Evolutionary conservation across 2,329 filamentous ascomycete species (phyloP).

Genomic region (Cladobotryum protrusum): DNA sequence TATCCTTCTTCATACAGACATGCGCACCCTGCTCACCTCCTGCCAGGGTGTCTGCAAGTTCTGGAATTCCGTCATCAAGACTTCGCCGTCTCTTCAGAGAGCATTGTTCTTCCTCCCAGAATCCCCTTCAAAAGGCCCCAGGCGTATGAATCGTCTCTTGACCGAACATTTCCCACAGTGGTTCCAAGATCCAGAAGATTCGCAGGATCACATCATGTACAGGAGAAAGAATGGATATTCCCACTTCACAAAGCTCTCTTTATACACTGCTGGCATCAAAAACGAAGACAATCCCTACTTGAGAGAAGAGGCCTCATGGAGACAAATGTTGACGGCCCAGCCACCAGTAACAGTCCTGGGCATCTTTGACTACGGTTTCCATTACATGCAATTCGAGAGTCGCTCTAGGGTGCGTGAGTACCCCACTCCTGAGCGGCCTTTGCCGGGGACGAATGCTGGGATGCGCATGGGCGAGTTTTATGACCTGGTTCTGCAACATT

Average conservation of each 20-base stretch:
- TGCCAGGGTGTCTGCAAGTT: slow-evolving; percentile 18
- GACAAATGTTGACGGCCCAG: slow-evolving; percentile 18
- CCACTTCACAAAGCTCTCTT: background rate
- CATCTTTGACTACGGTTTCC: background rate
- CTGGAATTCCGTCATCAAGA: slow-evolving; percentile 14
- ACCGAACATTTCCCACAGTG: slow-evolving; percentile 5
- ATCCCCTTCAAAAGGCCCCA: background rate
- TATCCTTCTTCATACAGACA: slow-evolving; percentile 21
- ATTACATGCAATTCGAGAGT: slow-evolving; percentile 3
- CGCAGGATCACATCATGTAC: background rate
- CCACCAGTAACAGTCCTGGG: slow-evolving; percentile 9
- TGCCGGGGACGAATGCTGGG: background rate
- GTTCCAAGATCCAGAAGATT: background rate
- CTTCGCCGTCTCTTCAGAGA: slow-evolving; percentile 1
- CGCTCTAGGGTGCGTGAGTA: background rate
- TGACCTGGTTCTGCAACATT: slow-evolving; percentile 5
- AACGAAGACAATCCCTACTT: slow-evolving; percentile 8
- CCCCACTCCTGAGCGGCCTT: background rate
- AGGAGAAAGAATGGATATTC: background rate
- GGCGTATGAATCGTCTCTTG: slow-evolving; percentile 2
- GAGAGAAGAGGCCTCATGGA: slow-evolving; percentile 16
- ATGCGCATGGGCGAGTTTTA: slow-evolving; percentile 17
- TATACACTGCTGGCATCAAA: background rate
- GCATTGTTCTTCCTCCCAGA: slow-evolving; percentile 3
- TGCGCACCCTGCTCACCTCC: slow-evolving; percentile 21